A percentile compares a stretch with the other conserved stretches of the same genome.
phyloP scores from a whole-genome alignment of 148 eudicot species.

The Persicaria tinctoria region DNA sequence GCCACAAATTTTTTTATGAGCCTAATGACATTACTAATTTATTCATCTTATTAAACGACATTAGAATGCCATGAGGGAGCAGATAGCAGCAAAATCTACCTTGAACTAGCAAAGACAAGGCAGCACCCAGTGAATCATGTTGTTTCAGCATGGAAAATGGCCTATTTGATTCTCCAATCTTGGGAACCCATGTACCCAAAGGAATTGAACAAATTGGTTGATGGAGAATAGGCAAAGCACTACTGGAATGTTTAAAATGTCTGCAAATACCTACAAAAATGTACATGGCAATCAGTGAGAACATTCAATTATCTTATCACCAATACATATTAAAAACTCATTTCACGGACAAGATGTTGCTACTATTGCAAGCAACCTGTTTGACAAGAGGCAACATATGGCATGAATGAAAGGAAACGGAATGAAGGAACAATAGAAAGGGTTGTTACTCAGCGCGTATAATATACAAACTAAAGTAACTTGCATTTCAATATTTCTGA shows the following conservation, averaged over 20 bases:
- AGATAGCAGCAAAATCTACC: constrained; percentile 28
- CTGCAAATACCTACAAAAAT: constrained; percentile 76
- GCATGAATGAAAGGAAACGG: not conserved
- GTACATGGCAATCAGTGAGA: not conserved
- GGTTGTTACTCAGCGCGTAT: not conserved
- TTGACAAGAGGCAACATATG: not conserved
- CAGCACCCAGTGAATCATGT: constrained; percentile 67
- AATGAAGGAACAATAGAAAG: not conserved
- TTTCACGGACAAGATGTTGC: not conserved
- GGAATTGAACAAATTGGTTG: constrained; percentile 75
- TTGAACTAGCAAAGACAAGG: constrained; percentile 66
- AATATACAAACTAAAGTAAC: constrained; percentile 20
- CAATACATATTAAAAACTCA: not conserved
- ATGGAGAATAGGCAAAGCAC: constrained; percentile 82
- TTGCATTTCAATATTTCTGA: constrained; percentile 73
- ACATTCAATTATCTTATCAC: not conserved
- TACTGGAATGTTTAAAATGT: constrained; percentile 68
- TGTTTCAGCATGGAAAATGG: constrained; percentile 79
- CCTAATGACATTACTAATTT: not conserved
- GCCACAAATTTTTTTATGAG: not conserved
- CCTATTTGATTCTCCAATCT: constrained; percentile 67
- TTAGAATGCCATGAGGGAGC: not conserved
- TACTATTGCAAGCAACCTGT: not conserved
- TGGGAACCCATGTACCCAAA: constrained; percentile 94
- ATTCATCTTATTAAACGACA: not conserved